Conservation (phyloP, 2,329 filamentous ascomycete species). For the Clarireedia sp. region DNA sequence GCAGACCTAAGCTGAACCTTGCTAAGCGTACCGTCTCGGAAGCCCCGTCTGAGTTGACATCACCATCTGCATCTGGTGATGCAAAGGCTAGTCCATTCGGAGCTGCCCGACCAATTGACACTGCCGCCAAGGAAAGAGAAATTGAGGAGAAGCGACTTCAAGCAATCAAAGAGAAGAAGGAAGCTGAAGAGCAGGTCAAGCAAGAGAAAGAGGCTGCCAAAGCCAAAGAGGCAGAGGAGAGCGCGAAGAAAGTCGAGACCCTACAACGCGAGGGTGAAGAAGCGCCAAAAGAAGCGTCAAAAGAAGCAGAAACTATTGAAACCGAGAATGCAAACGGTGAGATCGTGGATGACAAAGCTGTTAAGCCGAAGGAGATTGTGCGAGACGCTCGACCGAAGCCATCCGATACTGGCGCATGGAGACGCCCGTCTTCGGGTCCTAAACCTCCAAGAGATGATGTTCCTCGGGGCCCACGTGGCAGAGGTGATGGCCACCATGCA, state of each 20-base stretch:
- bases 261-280: slow-evolving; percentile 25
- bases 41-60: slow-evolving; percentile 39
- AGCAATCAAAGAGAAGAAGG: slow-evolving; percentile 71
- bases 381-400: slow-evolving; percentile 46
- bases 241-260: slow-evolving; percentile 29
- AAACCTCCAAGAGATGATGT: slow-evolving; percentile 32
- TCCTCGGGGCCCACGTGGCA: slow-evolving; percentile 35
- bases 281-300: slow-evolving; percentile 29
- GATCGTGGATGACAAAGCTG: slow-evolving; percentile 42
- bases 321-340: slow-evolving; percentile 30
- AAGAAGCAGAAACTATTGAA: slow-evolving; percentile 27
- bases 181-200: slow-evolving; percentile 46
- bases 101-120: slow-evolving; percentile 89
- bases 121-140: slow-evolving; percentile 77
- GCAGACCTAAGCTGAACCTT: slow-evolving; percentile 78
- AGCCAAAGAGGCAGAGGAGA: slow-evolving; percentile 31
- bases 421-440: slow-evolving; percentile 40
- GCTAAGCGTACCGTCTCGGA: slow-evolving; percentile 87
- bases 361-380: slow-evolving; percentile 38
- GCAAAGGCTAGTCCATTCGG: slow-evolving; percentile 90
- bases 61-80: slow-evolving; percentile 48
- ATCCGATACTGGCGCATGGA: slow-evolving; percentile 53
- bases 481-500: slow-evolving; percentile 31
- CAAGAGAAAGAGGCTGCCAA: slow-evolving; percentile 55
- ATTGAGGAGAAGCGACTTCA: slow-evolving; percentile 81